Conservation (phyloP, 768 basidiomycete species). For the Tylopilus balloui region DNA sequence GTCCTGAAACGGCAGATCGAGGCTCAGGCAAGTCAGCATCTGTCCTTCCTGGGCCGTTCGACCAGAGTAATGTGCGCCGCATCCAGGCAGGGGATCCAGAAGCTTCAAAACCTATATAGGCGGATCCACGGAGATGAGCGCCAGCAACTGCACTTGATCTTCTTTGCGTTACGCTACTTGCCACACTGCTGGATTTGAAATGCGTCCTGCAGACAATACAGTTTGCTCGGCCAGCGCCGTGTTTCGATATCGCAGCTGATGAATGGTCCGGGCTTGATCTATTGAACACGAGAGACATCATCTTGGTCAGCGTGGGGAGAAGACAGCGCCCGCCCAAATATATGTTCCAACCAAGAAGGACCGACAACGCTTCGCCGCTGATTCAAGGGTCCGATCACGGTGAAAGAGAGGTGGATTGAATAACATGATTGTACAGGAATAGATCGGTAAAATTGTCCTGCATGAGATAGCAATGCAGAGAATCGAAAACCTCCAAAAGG, state of each 20-base stretch:
- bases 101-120: constrained; percentile 33
- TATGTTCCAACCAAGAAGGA: not conserved
- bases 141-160: not conserved
- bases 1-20: constrained; percentile 48
- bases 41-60: constrained; percentile 1
- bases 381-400: not conserved
- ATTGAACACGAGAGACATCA: not conserved
- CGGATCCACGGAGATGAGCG: constrained; percentile 21
- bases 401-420: not conserved
- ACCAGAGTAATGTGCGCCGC: constrained; percentile 4
- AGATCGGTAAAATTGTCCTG: not conserved
- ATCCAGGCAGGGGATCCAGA: constrained; percentile 26
- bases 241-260: not conserved
- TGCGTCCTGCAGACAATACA: not conserved
- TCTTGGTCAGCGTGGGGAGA: not conserved
- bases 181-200: not conserved
- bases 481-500: not conserved
- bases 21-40: constrained; percentile 44
- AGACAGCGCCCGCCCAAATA: not conserved
- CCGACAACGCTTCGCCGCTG: not conserved
- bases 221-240: not conserved
- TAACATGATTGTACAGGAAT: constrained; percentile 6
- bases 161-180: constrained; percentile 1
- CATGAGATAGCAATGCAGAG: not conserved
- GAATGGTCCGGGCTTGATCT: not conserved